A percentile compares a stretch with the other conserved stretches of the same genome.
Conservation (phyloP, 768 basidiomycete species). For the Mycena chlorophos region DNA sequence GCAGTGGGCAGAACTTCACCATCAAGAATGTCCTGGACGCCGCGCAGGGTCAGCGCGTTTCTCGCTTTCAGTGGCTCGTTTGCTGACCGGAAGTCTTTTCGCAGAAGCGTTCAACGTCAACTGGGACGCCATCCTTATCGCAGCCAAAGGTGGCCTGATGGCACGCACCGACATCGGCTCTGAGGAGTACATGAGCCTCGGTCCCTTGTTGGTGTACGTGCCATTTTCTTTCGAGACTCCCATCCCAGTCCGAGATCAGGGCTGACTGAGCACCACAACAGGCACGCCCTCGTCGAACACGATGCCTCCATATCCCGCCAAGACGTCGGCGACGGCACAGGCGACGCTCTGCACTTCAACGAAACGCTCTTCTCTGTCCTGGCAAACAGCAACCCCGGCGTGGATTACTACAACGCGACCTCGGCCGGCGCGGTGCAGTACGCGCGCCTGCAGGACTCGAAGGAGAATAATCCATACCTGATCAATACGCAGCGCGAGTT, state of each 20-base stretch:
- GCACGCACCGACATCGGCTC: not conserved
- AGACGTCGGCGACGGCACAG: not conserved
- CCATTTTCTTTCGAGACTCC: not conserved
- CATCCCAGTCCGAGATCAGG: not conserved
- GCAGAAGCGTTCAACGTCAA: not conserved
- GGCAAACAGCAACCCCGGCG: conserved; percentile 11
- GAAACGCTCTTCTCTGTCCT: conserved; percentile 15
- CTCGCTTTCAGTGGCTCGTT: not conserved
- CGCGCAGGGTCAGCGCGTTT: not conserved
- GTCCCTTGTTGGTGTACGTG: not conserved
- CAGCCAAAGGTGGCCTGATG: not conserved
- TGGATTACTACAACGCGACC: conserved; percentile 13
- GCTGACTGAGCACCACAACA: not conserved
- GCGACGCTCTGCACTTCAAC: conserved; percentile 14
- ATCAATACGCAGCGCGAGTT: conserved; percentile 20
- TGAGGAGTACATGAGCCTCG: not conserved
- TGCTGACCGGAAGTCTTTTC: not conserved
- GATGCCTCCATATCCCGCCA: not conserved
- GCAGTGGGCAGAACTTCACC: not conserved
- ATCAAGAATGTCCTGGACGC: not conserved
- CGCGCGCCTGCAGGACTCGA: conserved; percentile 9
- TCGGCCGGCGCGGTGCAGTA: conserved; percentile 9
- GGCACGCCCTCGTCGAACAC: not conserved
- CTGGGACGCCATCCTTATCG: not conserved
- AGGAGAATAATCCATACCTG: conserved; percentile 10